Evolutionary conservation across 495 filamentous ascomycete species (phyloP), one percentile per base, ranked within the genome.

Genomic region (Aspergillus funiculosus): DNA sequence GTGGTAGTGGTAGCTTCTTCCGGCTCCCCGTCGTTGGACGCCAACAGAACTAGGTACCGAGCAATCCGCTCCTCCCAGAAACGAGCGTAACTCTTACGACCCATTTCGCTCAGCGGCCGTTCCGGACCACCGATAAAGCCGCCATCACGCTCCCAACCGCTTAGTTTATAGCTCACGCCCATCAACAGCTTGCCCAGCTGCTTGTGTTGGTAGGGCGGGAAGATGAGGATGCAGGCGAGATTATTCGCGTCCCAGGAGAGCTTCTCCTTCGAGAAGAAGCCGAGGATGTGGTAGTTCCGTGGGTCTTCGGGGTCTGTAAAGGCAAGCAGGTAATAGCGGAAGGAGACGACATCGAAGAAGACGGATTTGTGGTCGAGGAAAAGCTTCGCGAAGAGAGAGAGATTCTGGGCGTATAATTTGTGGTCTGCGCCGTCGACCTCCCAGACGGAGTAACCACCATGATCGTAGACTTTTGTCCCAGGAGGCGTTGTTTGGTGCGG

Each of bases 211-310:
- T 90, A 97, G 1, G 92, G 92, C 2, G 94, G 92, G 60, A 99
- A 96, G 8, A 99, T 77, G 18, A 96, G 73, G 48, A 99, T 99
- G 60, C 92, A 99, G 3, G 92, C 92, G 0, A 99, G 78, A 52
- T 97, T 99, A 62, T 97, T 96, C 54, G 92, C 87, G 58, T 99
- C 92, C 92, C 92, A 99, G 3, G 87, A 92, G 66, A 95, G 83
- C 57, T 97, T 97, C 68, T 99, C 92, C 59, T 97, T 97, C 17
- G 85, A 91, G 75, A 95, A 99, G 77, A 95, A 99, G 39, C 94
- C 92, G 6, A 95, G 78, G 22, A 96, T 83, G 22, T 63, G 57
- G 49, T 67, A 68, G 24, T 62, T 63, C 3, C 54, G 45, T 22
- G 62, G 58, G 49, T 65, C 56, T 1, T 66, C 39, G 5, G 67